Conservation (phyloP, 495 filamentous ascomycete genomes). For the Apiosordaria backusii region DNA sequence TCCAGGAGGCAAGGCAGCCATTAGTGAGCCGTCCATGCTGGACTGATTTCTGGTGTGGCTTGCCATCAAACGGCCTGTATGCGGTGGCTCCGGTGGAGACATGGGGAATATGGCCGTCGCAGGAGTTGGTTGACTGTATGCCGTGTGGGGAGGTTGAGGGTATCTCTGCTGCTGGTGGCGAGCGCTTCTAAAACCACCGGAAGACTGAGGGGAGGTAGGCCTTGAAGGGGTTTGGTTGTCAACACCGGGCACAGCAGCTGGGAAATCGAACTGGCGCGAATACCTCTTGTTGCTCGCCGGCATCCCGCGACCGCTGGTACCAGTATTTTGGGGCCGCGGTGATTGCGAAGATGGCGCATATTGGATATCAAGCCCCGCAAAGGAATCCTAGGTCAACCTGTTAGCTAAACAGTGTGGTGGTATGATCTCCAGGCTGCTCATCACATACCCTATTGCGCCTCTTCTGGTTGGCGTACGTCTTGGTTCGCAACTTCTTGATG, state of each 20-base stretch:
- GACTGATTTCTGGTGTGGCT: slow-evolving; percentile 60
- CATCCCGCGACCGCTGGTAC: slow-evolving; percentile 47
- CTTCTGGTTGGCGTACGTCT: slow-evolving; percentile 76
- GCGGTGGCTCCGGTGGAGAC: slow-evolving; percentile 36
- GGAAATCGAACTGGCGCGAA: slow-evolving; percentile 62
- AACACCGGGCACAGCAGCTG: slow-evolving; percentile 34
- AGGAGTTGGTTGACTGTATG: slow-evolving; percentile 25
- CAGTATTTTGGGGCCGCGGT: slow-evolving; percentile 51
- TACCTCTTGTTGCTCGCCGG: slow-evolving; percentile 63
- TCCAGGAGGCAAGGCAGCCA: slow-evolving; percentile 73
- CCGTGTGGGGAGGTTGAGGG: slow-evolving; percentile 9
- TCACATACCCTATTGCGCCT: slow-evolving; percentile 77
- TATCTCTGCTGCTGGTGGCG: slow-evolving; percentile 4
- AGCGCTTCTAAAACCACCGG: slow-evolving; percentile 46
- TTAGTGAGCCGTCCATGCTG: slow-evolving; percentile 75
- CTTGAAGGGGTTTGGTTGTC: slow-evolving; percentile 58
- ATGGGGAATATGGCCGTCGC: slow-evolving; percentile 36
- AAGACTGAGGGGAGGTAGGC: slow-evolving; percentile 66
- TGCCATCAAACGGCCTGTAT: slow-evolving; percentile 44
- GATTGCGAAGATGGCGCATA: slow-evolving; percentile 67
- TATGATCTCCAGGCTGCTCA: slow-evolving; percentile 12
- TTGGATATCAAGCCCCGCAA: slow-evolving; percentile 59
- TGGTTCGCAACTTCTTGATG: slow-evolving; percentile 88
- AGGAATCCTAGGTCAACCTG: slow-evolving; percentile 58
- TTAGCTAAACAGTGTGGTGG: slow-evolving; percentile 3